Base-by-base conservation (phyloP, 305 asterid genomes). In the Rubia peregrina region DNA sequence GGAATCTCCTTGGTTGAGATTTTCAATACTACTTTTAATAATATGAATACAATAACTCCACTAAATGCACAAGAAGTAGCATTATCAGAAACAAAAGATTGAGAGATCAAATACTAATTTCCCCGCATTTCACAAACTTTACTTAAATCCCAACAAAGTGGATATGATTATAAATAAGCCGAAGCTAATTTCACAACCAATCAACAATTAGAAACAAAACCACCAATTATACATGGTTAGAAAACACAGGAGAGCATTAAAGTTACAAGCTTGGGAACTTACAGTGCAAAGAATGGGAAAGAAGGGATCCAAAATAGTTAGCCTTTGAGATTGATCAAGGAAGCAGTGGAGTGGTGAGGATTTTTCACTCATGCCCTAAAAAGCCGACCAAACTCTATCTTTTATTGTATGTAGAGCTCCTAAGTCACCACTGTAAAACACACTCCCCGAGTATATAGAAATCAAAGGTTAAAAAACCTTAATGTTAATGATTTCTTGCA, bases 261-360 rank as follows among this genome's bases (percentile, higher is more conserved):
- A 42, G 38, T 24, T n/a, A 6, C 9, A 5, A 22, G 49, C 24
- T 49, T 9, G 17, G 38, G 26, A 26, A 75, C 91, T 85, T 83
- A 85, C 91, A 73, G 76, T 70, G 75, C 48, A 49, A 21, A 61
- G 70, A 71, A 74, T 6, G 71, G 51, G 60, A 64, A 77, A 10
- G 13, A 26, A 17, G 68, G 62, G 74, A 59, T 71, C 71, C 76
- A 71, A 83, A 78, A 57, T 69, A 59, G 67, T 76, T 66, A 59
- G 3, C 33, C 33, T 30, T 30, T 71, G 57, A 36, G 71, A 68
- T 7, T 8, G 68, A 41, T 51, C 41, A 11, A 30, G 44, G 38
- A 12, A 30, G 48, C 61, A 8, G 22, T 5, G 70, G 75, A 30
- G 33, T 30, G 33, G 33, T 71, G 84, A n/a, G 62, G 33, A 26